phyloP scores from a whole-genome alignment of 2,329 filamentous ascomycete genomes.

The Gnomoniopsis sp. region DNA sequence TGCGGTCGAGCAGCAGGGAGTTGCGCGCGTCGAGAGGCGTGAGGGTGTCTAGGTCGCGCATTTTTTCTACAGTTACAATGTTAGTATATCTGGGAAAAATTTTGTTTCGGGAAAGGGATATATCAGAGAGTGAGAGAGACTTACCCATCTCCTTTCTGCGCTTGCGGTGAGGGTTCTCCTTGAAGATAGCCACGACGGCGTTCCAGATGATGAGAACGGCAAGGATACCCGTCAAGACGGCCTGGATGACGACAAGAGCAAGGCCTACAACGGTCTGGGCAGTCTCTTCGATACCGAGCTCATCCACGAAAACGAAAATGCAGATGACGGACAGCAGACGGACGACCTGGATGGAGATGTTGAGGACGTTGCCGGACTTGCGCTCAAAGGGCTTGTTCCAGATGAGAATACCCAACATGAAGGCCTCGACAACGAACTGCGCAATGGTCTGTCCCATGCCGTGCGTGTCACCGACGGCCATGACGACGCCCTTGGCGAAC shows the following conservation, averaged over 20 bases:
- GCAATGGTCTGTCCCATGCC: slow-evolving; percentile 77
- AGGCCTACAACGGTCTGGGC: slow-evolving; percentile 93
- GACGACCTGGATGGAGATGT: slow-evolving; percentile 85
- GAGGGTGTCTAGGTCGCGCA: slow-evolving; percentile 74
- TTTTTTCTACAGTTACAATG: slow-evolving; percentile 58
- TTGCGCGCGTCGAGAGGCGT: slow-evolving; percentile 86
- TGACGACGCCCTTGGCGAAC: slow-evolving; percentile 81
- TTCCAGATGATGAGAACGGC: slow-evolving; percentile 89
- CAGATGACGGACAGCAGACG: slow-evolving; percentile 85
- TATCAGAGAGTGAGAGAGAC: slow-evolving; percentile 26
- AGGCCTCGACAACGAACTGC: slow-evolving; percentile 75
- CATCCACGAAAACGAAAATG: slow-evolving; percentile 89
- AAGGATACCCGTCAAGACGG: slow-evolving; percentile 74
- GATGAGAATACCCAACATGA: slow-evolving; percentile 75
- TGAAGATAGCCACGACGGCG: slow-evolving; percentile 76
- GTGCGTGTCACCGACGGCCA: slow-evolving; percentile 81
- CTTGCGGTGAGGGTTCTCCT: slow-evolving; percentile 86
- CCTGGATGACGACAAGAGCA: slow-evolving; percentile 90
- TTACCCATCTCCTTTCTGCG: slow-evolving; percentile 86
- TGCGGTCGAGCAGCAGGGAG: slow-evolving; percentile 70
- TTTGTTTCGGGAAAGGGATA: slow-evolving; percentile 9
- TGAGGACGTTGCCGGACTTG: slow-evolving; percentile 86
- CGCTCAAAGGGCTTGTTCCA: slow-evolving; percentile 86
- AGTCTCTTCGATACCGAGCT: slow-evolving; percentile 84
- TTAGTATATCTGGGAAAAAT: slow-evolving; percentile 22